These are phyloP conservation scores for Ogataea parapolymorpha DNA, from an alignment of 805 yeast genomes.

Conservation along the genomic window DNA sequence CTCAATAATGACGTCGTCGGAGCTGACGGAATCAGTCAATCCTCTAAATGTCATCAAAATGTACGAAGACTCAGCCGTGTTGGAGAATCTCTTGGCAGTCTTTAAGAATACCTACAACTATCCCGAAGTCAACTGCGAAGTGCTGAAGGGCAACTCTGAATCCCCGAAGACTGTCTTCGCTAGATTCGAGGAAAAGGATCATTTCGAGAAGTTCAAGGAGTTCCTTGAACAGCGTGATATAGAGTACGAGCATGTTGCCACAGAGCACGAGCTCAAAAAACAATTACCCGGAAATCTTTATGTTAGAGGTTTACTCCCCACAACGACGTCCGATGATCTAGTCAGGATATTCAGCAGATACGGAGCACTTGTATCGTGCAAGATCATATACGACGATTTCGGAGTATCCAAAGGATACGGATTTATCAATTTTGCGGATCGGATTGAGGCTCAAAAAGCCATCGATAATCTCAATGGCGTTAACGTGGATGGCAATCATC, in stretches of 20 bases:
- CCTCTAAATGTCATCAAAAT: slow-evolving; percentile 9
- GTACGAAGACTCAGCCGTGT: slow-evolving; percentile 8
- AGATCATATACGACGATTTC: slow-evolving; percentile 44
- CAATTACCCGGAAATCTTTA: slow-evolving; percentile 53
- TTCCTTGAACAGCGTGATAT: slow-evolving; percentile 12
- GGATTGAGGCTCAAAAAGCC: slow-evolving; percentile 60
- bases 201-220: slow-evolving; percentile 15
- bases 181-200: slow-evolving; percentile 14
- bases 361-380: slow-evolving; percentile 44
- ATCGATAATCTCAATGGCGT: slow-evolving; percentile 39
- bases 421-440: slow-evolving; percentile 59
- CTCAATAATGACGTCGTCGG: slow-evolving; percentile 16
- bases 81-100: slow-evolving; percentile 17
- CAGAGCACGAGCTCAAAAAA: slow-evolving; percentile 16
- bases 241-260: slow-evolving; percentile 16
- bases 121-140: slow-evolving; percentile 14
- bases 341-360: slow-evolving; percentile 36
- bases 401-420: slow-evolving; percentile 55
- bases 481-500: slow-evolving; percentile 30
- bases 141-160: slow-evolving; percentile 19
- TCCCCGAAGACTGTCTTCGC: slow-evolving; percentile 14
- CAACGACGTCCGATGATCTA: slow-evolving; percentile 37
- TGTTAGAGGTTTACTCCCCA: slow-evolving; percentile 45
- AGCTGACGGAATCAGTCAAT: slow-evolving; percentile 13
- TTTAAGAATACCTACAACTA: slow-evolving; percentile 15